Evolutionary conservation across 495 filamentous ascomycete species (phyloP).

Genomic region (Penicillium angulare): DNA sequence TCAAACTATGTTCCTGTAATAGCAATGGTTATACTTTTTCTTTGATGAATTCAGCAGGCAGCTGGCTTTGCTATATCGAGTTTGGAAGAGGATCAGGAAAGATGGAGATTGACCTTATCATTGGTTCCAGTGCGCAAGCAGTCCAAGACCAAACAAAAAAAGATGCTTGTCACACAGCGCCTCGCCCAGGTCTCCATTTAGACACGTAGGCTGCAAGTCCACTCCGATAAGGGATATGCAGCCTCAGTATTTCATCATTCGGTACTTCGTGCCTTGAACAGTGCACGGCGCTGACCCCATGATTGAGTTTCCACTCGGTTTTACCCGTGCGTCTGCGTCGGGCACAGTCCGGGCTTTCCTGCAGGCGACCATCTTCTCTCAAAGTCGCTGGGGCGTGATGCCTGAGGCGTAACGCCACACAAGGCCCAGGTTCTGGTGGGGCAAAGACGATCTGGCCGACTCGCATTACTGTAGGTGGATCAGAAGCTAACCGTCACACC

Average conservation of each 20-base stretch:
- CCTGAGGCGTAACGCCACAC: constrained; percentile 26
- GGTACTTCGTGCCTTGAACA: background rate
- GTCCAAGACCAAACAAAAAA: background rate
- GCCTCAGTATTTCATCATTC: background rate
- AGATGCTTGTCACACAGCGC: constrained; percentile 15
- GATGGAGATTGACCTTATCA: background rate
- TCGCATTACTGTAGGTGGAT: background rate
- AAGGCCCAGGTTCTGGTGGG: constrained; percentile 24
- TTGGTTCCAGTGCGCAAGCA: background rate
- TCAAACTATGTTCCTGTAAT: constrained; percentile 2
- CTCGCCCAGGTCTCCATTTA: background rate
- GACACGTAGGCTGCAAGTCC: constrained; percentile 13
- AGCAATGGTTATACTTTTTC: background rate
- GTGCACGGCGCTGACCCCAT: background rate
- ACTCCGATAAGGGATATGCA: constrained; percentile 7
- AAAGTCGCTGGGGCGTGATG: constrained; percentile 12
- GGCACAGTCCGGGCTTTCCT: constrained; percentile 13
- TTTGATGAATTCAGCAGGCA: background rate
- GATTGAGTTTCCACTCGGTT: constrained; percentile 14
- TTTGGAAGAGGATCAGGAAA: background rate
- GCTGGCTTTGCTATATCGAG: background rate
- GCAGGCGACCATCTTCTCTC: constrained; percentile 9
- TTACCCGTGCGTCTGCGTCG: constrained; percentile 17
- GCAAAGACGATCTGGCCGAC: constrained; percentile 13
- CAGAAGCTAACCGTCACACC: constrained; percentile 5